Percentiles rank a stretch among this genome's conserved stretches.
Evolutionary conservation across 129 eudicot species (phyloP).

Genomic region (Flaveria bidentis): DNA sequence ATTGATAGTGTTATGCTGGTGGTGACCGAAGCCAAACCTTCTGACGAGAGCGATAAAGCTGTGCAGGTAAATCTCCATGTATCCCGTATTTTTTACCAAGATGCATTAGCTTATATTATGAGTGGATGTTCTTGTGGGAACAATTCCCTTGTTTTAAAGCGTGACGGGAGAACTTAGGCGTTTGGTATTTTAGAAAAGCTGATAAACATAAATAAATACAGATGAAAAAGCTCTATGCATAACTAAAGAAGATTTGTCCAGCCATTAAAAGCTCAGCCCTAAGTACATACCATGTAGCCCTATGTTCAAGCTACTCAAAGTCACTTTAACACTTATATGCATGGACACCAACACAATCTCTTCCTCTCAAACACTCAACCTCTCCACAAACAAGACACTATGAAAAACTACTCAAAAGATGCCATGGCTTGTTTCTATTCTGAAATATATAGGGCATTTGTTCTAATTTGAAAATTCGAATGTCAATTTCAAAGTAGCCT

Average conservation of each 20-base stretch:
- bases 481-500: too few relatives aligned
- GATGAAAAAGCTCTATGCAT: background rate
- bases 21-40: constrained; percentile 20
- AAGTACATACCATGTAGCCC: background rate
- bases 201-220: background rate
- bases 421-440: too few relatives aligned
- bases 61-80: background rate
- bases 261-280: background rate
- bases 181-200: background rate
- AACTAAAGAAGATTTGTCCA: background rate
- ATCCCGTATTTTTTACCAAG: background rate
- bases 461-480: too few relatives aligned
- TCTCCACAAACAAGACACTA: too few relatives aligned
- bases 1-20: constrained; percentile 8
- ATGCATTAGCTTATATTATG: background rate
- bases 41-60: constrained; percentile 1
- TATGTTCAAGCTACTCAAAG: constrained; percentile 3
- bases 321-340: background rate
- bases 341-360: too few relatives aligned
- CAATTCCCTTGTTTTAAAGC: background rate
- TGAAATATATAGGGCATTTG: too few relatives aligned
- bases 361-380: too few relatives aligned
- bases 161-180: background rate
- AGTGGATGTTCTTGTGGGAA: background rate
- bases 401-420: too few relatives aligned